Evolutionary conservation across 352 stramenopile species (phyloP).

Genomic region (Phytophthora vignae): DNA sequence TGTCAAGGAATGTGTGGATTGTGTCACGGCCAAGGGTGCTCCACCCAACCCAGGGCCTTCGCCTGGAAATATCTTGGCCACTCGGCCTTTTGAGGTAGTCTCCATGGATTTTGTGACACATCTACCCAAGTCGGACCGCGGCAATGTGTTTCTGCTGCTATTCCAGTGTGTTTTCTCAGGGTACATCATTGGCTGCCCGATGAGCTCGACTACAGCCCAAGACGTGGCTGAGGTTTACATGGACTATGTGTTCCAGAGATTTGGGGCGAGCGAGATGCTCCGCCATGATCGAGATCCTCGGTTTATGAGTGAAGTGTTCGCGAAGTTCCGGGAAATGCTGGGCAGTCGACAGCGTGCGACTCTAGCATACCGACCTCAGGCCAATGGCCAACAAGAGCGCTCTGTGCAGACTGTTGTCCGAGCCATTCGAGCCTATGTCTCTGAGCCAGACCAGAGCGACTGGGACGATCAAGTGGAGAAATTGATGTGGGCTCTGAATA

Average conservation of each 20-base stretch:
- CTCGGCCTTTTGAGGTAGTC: constrained; percentile 8
- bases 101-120: constrained; percentile 28
- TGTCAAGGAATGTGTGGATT: no score
- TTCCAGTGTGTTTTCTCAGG: constrained; percentile 15
- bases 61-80: constrained; percentile 7
- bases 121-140: background rate
- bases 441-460: no score
- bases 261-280: constrained; percentile 31
- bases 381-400: no score
- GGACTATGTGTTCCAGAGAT: constrained; percentile 29
- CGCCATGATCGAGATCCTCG: constrained; percentile 22
- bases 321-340: no score
- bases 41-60: constrained; percentile 12
- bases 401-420: no score
- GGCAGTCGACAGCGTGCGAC: no score
- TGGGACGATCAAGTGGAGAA: no score
- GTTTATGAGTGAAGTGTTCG: no score
- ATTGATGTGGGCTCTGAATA: no score
- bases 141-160: constrained; percentile 1
- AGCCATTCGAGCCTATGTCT: no score
- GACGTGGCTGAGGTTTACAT: constrained; percentile 35
- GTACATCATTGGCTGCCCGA: constrained; percentile 31
- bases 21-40: no score
- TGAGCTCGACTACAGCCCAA: constrained; percentile 15
- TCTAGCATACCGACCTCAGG: no score